Conservation (phyloP, 2,329 filamentous ascomycete species). For the Colletotrichum eleusines region DNA sequence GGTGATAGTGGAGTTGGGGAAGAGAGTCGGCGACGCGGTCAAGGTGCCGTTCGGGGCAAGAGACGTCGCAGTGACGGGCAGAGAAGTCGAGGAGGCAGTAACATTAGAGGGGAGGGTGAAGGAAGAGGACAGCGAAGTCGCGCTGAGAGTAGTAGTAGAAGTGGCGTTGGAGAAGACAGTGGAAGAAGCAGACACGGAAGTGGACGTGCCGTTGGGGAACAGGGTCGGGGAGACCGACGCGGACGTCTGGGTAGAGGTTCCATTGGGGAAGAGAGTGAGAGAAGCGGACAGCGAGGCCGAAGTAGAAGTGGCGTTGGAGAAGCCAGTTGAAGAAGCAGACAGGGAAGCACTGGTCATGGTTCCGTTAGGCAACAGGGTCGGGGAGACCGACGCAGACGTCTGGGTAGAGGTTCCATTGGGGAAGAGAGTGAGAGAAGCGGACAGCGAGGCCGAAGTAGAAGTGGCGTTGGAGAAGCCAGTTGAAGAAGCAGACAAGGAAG, state of each 20-base stretch:
- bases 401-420: conserved; percentile 10
- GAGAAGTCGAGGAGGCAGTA: too few species aligned
- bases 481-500: neutral
- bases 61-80: too few species aligned
- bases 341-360: neutral
- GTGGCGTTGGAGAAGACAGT: conserved; percentile 8
- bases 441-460: neutral
- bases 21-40: neutral
- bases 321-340: neutral
- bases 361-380: conserved; percentile 16
- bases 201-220: conserved; percentile 5
- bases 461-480: conserved; percentile 12
- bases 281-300: neutral
- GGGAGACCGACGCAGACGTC: neutral
- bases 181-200: neutral
- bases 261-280: conserved; percentile 17
- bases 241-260: neutral
- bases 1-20: conserved; percentile 8
- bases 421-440: conserved; percentile 10
- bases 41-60: neutral
- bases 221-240: neutral
- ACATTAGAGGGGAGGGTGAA: too few species aligned
- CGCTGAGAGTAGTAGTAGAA: neutral
- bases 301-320: neutral
- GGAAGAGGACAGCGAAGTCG: neutral